These are phyloP conservation scores for Arthroderma sp. DNA, from an alignment of 2,329 filamentous ascomycete genomes.

Conservation along the genomic window DNA sequence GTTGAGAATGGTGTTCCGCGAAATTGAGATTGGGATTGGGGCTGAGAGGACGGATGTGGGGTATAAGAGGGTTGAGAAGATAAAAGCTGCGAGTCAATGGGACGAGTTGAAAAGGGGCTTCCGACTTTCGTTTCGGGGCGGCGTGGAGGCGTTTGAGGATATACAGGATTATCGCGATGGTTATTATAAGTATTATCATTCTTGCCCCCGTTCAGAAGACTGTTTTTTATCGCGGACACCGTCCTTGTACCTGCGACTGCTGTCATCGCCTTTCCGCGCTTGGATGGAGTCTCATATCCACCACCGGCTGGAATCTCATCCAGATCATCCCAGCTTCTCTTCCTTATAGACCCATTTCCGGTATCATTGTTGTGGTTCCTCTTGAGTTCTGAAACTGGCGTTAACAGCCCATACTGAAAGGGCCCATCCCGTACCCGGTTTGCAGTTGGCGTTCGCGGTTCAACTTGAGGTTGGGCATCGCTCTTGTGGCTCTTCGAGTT, in stretches of 20 bases:
- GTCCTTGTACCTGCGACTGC: too few relatives aligned
- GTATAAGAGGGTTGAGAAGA: background rate
- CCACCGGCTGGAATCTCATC: background rate
- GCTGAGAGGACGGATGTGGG: background rate
- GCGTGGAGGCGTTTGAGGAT: too few relatives aligned
- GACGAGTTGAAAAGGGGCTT: too few relatives aligned
- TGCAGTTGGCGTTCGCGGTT: background rate
- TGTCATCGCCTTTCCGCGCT: background rate
- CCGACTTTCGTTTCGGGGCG: too few relatives aligned
- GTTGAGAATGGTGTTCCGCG: background rate
- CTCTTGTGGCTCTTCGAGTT: slow-evolving; percentile 22
- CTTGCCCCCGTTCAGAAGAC: too few relatives aligned
- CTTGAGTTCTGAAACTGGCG: slow-evolving; percentile 21
- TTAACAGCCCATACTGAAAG: slow-evolving; percentile 18
- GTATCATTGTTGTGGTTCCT: slow-evolving; percentile 8
- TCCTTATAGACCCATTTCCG: slow-evolving; percentile 12
- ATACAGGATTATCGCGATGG: too few relatives aligned
- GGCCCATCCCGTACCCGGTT: background rate
- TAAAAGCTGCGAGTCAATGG: too few relatives aligned
- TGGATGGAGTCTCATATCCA: background rate
- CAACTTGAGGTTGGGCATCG: slow-evolving; percentile 6
- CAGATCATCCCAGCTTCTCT: background rate
- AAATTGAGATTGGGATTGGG: background rate
- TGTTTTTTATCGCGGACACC: too few relatives aligned
- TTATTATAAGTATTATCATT: too few relatives aligned